Percentiles rank a stretch among this genome's conserved stretches.
These are phyloP conservation scores for Leccinum fallax DNA, from an alignment of 1,284 basidiomycete species.

Conservation along the genomic window DNA sequence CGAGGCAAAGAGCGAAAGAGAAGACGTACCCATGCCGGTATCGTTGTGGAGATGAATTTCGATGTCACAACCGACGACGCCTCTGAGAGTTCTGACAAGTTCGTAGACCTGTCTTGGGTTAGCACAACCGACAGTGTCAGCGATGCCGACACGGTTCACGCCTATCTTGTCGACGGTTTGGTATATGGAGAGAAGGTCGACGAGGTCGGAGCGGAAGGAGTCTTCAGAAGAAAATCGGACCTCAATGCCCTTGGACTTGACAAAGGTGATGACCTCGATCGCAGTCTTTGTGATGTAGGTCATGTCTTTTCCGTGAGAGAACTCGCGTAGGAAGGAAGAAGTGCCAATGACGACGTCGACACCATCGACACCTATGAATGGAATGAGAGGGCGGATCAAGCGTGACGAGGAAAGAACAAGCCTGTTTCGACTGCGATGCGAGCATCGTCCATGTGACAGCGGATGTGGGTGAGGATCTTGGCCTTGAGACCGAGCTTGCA, in stretches of 20 bases:
- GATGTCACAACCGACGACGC: slow-evolving; percentile 96
- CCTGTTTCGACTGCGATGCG: slow-evolving; percentile 98
- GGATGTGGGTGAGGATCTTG: slow-evolving; percentile 98
- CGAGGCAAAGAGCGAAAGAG: background rate
- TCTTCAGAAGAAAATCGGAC: slow-evolving; percentile 99
- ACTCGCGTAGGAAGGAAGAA: slow-evolving; percentile 98
- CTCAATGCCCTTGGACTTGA: slow-evolving; percentile 99
- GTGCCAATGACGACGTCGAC: slow-evolving; percentile 99
- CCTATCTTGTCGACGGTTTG: slow-evolving; percentile 99
- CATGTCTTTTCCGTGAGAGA: slow-evolving; percentile 99
- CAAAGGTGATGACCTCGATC: slow-evolving; percentile 98
- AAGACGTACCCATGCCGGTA: slow-evolving; percentile 78
- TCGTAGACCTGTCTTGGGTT: slow-evolving; percentile 99
- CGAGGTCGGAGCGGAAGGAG: slow-evolving; percentile 99
- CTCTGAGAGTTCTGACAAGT: slow-evolving; percentile 92
- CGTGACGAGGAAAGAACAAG: slow-evolving; percentile 35
- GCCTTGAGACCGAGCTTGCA: slow-evolving; percentile 98
- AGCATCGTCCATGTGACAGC: slow-evolving; percentile 99
- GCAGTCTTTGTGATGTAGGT: slow-evolving; percentile 99
- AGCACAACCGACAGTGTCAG: slow-evolving; percentile 98
- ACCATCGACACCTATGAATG: slow-evolving; percentile 84
- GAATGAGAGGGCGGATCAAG: slow-evolving; percentile 1
- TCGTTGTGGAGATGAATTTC: slow-evolving; percentile 99
- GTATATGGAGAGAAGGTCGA: slow-evolving; percentile 98
- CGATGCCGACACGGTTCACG: slow-evolving; percentile 98